These are phyloP conservation scores for Lablab purpureus DNA, from an alignment of 306 rosid genomes.

Conservation along the genomic window DNA sequence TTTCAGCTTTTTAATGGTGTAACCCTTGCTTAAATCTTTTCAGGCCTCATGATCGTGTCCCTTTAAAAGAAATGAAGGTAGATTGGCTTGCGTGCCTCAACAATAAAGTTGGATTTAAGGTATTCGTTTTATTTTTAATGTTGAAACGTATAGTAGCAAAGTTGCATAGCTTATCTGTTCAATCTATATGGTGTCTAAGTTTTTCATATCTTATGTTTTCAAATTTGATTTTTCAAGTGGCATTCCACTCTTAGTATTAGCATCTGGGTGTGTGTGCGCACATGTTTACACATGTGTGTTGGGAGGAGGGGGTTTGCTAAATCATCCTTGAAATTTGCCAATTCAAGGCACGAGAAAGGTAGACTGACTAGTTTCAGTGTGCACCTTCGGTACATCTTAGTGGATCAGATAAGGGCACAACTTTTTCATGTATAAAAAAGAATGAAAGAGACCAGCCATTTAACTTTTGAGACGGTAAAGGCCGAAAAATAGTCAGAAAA, in stretches of 20 bases:
- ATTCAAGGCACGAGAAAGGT: neutral
- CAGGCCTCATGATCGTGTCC: slow-evolving; percentile 97
- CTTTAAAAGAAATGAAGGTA: slow-evolving; percentile 89
- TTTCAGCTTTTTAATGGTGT: slow-evolving; percentile 36
- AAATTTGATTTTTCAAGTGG: neutral
- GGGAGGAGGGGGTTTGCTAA: neutral
- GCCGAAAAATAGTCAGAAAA: neutral
- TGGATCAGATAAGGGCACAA: neutral
- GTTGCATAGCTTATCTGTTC: slow-evolving; percentile 12
- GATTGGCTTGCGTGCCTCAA: slow-evolving; percentile 95
- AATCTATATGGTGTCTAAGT: slow-evolving; percentile 30
- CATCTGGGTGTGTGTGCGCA: too few species aligned
- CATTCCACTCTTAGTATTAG: neutral
- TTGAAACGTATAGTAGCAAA: slow-evolving; percentile 7
- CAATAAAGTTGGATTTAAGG: slow-evolving; percentile 97
- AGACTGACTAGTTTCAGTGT: neutral
- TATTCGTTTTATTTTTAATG: slow-evolving; percentile 43
- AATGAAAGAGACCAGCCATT: neutral
- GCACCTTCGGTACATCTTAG: neutral
- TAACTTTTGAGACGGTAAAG: neutral
- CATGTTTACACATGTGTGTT: neutral
- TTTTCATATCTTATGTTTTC: slow-evolving; percentile 28
- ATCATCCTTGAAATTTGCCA: neutral
- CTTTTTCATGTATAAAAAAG: neutral
- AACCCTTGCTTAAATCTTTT: slow-evolving; percentile 45